These are phyloP conservation scores for Rhizophora apiculata DNA, from an alignment of 345 rosid genomes.

Conservation along the genomic window DNA sequence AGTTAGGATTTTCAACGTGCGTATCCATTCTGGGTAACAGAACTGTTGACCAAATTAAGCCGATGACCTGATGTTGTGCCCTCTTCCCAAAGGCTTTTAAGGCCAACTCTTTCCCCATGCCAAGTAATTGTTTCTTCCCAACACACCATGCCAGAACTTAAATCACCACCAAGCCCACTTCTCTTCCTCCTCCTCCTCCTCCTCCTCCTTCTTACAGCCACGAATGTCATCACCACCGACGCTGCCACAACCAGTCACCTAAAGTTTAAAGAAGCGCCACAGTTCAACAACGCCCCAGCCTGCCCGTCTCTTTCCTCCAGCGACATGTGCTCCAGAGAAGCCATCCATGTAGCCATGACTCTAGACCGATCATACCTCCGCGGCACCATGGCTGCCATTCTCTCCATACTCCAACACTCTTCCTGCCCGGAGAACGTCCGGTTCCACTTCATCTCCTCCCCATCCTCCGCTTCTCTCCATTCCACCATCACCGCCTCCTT, in stretches of 20 bases:
- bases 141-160: slow-evolving; percentile 4
- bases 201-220: not conserved
- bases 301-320: slow-evolving; percentile 14
- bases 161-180: not conserved
- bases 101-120: not conserved
- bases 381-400: slow-evolving; percentile 37
- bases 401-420: slow-evolving; percentile 40
- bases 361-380: slow-evolving; percentile 35
- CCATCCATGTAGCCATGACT: slow-evolving; percentile 42
- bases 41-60: not conserved
- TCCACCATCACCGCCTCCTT: slow-evolving; percentile 31
- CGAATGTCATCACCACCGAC: not conserved
- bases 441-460: slow-evolving; percentile 37
- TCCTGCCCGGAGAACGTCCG: slow-evolving; percentile 40
- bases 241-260: not conserved
- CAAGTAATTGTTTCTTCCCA: not conserved
- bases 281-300: slow-evolving; percentile 25
- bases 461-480: slow-evolving; percentile 26
- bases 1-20: too few relatives aligned
- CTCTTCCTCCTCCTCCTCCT: not conserved
- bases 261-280: slow-evolving; percentile 31
- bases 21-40: too few relatives aligned
- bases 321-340: slow-evolving; percentile 14
- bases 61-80: not conserved
- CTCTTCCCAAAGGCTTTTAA: not conserved